Evolutionary conservation across 345 rosid genomes (phyloP), one percentile per base, ranked within the genome.

Genomic region (Ailanthus altissimus): DNA sequence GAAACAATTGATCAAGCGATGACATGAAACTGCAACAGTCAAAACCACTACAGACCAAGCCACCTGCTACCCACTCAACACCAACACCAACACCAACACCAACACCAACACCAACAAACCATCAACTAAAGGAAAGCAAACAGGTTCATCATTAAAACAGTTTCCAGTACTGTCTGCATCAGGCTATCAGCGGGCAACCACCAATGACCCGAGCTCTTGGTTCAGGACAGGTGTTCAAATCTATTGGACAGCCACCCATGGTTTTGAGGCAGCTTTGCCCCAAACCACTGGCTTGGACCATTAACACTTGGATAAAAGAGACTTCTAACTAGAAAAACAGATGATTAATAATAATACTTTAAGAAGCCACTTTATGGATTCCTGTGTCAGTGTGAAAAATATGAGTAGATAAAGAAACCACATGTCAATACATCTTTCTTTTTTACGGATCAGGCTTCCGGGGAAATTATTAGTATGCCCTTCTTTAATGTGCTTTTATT

Each of bases 261-360:
- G 81, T 77, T 77, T 83, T n/a, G n/a, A 25, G 50, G 13, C 42
- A n/a, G 16, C 51, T 40, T 66, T 70, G 23, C 63, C 1, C 3
- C 40, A 80, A 83, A 77, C 83, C 67, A 20, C 38, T 58, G 81
- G 83, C 70, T 67, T 64, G 21, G 23, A 3, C 18, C 62, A 62
- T 58, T 32, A 38, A n/a, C 51, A 20, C 36, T 16, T 0, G 0
- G 23, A n/a, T 14, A 51, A 51, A 51, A n/a, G n/a, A n/a, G n/a
- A n/a, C n/a, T n/a, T n/a, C n/a, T n/a, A n/a, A n/a, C n/a, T n/a
- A n/a, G n/a, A n/a, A n/a, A n/a, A n/a, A n/a, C n/a, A n/a, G n/a
- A n/a, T n/a, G n/a, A n/a, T n/a, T n/a, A n/a, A n/a, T n/a, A n/a
- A n/a, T n/a, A n/a, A n/a, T n/a, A n/a, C n/a, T n/a, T n/a, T n/a